Evolutionary conservation across 2,329 filamentous ascomycete genomes (phyloP).

Genomic region (Capronia americana): DNA sequence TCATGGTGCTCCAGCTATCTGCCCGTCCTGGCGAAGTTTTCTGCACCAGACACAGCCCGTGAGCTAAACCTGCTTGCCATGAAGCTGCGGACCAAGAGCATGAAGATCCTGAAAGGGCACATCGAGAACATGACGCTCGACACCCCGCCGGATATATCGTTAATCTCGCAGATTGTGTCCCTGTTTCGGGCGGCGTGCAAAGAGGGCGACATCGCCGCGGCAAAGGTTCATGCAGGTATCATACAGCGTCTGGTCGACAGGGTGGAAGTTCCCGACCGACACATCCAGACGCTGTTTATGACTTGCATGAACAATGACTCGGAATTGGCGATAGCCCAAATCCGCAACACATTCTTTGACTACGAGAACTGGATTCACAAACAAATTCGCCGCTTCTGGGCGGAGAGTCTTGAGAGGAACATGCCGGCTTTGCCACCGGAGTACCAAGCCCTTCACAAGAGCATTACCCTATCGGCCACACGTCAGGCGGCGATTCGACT

Average conservation of each 20-base stretch:
- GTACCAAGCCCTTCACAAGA: conserved; percentile 12
- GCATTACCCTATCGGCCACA: conserved; percentile 11
- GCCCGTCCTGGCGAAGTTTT: conserved; percentile 24
- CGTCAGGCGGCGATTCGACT: conserved; percentile 18
- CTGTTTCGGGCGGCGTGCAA: conserved; percentile 26
- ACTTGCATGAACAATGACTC: conserved; percentile 27
- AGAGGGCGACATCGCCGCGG: conserved; percentile 14
- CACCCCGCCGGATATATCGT: conserved; percentile 17
- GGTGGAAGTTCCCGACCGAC: conserved; percentile 1
- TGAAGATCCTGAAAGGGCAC: conserved; percentile 20
- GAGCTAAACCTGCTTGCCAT: conserved; percentile 19
- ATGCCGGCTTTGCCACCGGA: conserved; percentile 10
- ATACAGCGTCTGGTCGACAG: conserved; percentile 23
- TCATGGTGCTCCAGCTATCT: conserved; percentile 26
- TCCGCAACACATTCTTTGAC: conserved; percentile 23
- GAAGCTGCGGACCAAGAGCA: conserved; percentile 19
- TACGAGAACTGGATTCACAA: conserved; percentile 21
- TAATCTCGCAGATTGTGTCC: conserved; percentile 24
- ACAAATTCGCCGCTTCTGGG: conserved; percentile 24
- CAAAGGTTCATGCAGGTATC: conserved; percentile 22
- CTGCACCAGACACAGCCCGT: conserved; percentile 12
- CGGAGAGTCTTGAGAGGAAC: conserved; percentile 1
- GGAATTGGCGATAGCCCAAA: conserved; percentile 21
- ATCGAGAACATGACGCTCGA: conserved; percentile 16
- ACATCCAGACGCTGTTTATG: conserved; percentile 23